These are phyloP conservation scores for Leptodermis oblonga DNA, from an alignment of 257 asterid genomes.

Conservation along the genomic window DNA sequence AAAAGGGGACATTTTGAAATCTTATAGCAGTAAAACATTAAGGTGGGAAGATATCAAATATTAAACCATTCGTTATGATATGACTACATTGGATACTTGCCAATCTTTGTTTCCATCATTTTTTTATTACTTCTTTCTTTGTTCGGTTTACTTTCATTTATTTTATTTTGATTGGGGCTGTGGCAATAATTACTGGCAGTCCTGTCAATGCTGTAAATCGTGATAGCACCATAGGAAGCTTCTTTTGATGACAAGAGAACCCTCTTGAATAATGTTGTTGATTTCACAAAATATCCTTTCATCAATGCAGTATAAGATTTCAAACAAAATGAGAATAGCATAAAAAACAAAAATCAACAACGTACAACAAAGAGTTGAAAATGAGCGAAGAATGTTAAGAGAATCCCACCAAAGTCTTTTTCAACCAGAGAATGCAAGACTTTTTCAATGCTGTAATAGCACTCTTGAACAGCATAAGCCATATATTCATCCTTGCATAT, in stretches of 20 bases:
- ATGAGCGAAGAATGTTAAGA: slow-evolving; percentile 10
- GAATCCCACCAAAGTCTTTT: slow-evolving; percentile 82
- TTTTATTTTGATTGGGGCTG: neutral
- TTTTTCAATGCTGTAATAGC: slow-evolving; percentile 83
- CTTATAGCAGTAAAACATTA: neutral
- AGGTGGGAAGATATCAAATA: neutral
- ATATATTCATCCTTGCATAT: slow-evolving; percentile 90
- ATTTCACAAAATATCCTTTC: slow-evolving; percentile 91
- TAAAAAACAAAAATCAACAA: neutral
- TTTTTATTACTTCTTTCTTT: neutral
- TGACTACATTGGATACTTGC: neutral
- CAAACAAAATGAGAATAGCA: neutral
- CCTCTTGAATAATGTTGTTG: slow-evolving; percentile 73
- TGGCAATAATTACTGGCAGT: slow-evolving; percentile 57
- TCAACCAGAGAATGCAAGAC: slow-evolving; percentile 84
- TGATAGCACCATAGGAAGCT: slow-evolving; percentile 75
- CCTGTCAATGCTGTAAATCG: slow-evolving; percentile 96
- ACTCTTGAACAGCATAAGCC: slow-evolving; percentile 98
- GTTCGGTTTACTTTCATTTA: neutral
- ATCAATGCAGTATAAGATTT: slow-evolving; percentile 56
- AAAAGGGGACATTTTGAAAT: neutral
- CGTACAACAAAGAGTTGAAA: neutral
- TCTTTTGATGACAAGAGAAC: slow-evolving; percentile 79
- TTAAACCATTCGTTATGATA: neutral
- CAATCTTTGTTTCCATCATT: neutral